phyloP scores from a whole-genome alignment of 768 basidiomycete genomes.

The Filobasidium floriforme region DNA sequence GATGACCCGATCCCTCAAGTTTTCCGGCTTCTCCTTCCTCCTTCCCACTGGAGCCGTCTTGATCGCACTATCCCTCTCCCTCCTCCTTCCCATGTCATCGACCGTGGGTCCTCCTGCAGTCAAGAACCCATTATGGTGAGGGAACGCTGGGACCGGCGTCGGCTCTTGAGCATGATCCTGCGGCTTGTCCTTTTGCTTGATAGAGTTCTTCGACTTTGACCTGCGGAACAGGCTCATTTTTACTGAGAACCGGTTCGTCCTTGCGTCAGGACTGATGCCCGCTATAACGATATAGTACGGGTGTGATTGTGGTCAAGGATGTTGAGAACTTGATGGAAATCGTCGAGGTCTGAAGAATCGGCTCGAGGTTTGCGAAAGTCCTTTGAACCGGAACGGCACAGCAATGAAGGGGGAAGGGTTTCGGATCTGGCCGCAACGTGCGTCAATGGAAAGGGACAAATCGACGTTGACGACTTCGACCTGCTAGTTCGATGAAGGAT shows the following conservation, averaged over 20 bases:
- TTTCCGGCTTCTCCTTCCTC: neutral
- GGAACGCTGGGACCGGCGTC: neutral
- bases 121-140: neutral
- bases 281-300: neutral
- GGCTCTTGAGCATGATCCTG: neutral
- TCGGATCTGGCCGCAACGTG: too few relatives aligned
- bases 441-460: too few relatives aligned
- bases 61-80: neutral
- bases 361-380: neutral
- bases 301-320: neutral
- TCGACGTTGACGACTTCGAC: too few relatives aligned
- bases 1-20: slow-evolving; percentile 17
- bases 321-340: neutral
- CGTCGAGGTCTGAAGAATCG: neutral
- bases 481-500: too few relatives aligned
- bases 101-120: neutral
- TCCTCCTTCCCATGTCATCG: neutral
- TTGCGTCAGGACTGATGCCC: neutral
- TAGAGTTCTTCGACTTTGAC: slow-evolving; percentile 1
- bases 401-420: too few relatives aligned
- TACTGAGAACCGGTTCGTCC: neutral
- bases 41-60: neutral
- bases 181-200: slow-evolving; percentile 2
- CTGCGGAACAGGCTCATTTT: slow-evolving; percentile 13
- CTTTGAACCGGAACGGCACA: too few relatives aligned